Evolutionary conservation across 345 rosid species (phyloP).

Genomic region (Lepidium aucheri): DNA sequence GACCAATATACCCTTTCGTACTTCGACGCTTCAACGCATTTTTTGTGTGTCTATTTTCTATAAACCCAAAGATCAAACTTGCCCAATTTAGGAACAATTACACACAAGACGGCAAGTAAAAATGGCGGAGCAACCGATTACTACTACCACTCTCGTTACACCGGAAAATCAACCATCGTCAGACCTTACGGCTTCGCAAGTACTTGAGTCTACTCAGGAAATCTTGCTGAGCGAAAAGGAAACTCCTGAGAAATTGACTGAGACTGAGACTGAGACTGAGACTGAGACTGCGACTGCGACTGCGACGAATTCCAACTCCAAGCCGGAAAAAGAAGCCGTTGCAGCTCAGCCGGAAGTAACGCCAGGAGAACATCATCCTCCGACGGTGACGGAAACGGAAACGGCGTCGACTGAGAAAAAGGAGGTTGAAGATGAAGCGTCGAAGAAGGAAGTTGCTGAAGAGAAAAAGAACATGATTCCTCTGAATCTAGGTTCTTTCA

Average conservation of each 20-base stretch:
- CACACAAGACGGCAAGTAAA: not conserved
- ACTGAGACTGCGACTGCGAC: slow-evolving; percentile 6
- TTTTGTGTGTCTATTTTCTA: not conserved
- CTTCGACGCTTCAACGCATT: not conserved
- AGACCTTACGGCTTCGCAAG: not conserved
- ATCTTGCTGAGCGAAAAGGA: not conserved
- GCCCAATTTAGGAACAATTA: not conserved
- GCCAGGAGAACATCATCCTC: slow-evolving; percentile 16
- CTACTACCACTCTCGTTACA: slow-evolving; percentile 10
- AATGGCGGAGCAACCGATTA: slow-evolving; percentile 30
- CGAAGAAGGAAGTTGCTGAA: slow-evolving; percentile 3
- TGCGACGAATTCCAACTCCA: not conserved
- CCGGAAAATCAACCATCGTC: slow-evolving; percentile 4
- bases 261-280: too few relatives aligned
- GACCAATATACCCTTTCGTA: slow-evolving; percentile 5
- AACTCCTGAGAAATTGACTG: slow-evolving; percentile 11
- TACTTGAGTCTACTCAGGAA: slow-evolving; percentile 15
- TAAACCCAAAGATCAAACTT: not conserved
- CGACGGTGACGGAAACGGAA: slow-evolving; percentile 19
- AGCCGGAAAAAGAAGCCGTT: slow-evolving; percentile 14
- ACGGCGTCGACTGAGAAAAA: slow-evolving; percentile 36
- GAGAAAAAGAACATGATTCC: slow-evolving; percentile 30
- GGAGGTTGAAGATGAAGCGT: not conserved
- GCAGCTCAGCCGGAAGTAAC: slow-evolving; percentile 2
- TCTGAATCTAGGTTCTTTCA: slow-evolving; percentile 43